Base-by-base conservation (phyloP, 805 yeast genomes). In the Danielia reshetovae region DNA sequence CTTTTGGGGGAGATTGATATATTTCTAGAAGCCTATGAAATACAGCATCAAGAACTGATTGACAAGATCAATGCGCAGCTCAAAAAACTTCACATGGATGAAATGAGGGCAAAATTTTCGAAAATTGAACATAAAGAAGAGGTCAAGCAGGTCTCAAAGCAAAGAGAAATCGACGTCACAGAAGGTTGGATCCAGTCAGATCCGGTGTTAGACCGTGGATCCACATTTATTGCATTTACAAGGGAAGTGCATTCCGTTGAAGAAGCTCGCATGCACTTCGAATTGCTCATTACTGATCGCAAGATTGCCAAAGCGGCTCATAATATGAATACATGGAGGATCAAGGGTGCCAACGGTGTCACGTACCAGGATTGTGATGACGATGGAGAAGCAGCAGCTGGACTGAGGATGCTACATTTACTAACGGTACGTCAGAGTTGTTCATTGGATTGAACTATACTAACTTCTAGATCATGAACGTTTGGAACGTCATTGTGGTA, bases 361-460 rank as follows among this genome's bases (percentile, higher is more conserved):
- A 68, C 72, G 24, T 73, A 70, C 30, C 93, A 85, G 49, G 97
- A 93, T 49, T 88, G 85, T 48, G 97, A 93, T 52, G 97, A 93
- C 56, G 98, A 90, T 54, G 98, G 98, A 3, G 98, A 93, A 54
- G 73, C 94, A 0, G 97, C 97, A 1, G 96, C 97, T 1, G 98
- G 98, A 7, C 78, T 89, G 4, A 65, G 96, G 38, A 63, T 89
- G 70, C 59, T 88, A 32, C 96, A 87, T 62, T 59, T 89, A 30
- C 60, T 89, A 45, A 76, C 85, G 24, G 74, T 77, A 45, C n/a
- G n/a, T n/a, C n/a, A n/a, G n/a, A n/a, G n/a, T n/a, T 32, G 74
- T 61, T 12, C 10, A 19, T 16, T 27, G 12, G n/a, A 11, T 19
- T 27, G 12, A 24, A 9, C 22, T 19, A 21, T 55, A 54, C 62